A percentile compares a stretch with the other conserved stretches of the same genome.
Conservation (phyloP, 2,329 filamentous ascomycete genomes). For the Talaromyces amestolkiae region DNA sequence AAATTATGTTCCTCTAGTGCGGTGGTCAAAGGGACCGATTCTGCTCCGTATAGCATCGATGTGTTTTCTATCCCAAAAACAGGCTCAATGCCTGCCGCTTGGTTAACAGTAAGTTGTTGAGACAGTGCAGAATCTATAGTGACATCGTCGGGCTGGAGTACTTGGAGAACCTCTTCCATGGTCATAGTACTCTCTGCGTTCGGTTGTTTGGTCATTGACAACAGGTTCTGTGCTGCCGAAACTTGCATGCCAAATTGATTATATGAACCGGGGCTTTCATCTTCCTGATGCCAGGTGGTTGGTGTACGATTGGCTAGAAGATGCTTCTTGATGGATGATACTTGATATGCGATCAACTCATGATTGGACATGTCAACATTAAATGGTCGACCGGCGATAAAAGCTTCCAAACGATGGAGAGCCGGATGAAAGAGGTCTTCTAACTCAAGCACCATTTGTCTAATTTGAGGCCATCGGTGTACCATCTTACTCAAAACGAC, state of each 20-base stretch:
- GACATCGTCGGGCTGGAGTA: background rate
- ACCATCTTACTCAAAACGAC: background rate
- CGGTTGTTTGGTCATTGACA: background rate
- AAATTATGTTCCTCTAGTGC: background rate
- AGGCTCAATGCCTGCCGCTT: background rate
- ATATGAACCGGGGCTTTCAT: background rate
- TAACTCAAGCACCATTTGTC: background rate
- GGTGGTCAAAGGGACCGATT: background rate
- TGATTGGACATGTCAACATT: background rate
- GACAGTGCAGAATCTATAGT: background rate
- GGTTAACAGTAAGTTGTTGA: background rate
- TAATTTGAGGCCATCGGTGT: background rate
- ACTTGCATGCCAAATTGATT: background rate
- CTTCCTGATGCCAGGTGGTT: background rate
- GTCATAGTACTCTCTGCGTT: background rate
- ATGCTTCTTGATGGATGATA: background rate
- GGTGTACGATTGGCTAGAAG: background rate
- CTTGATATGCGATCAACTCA: background rate
- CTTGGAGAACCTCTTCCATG: conserved; percentile 1
- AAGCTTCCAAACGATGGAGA: background rate
- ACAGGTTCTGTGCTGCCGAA: background rate
- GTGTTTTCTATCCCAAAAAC: background rate
- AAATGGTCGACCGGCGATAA: background rate
- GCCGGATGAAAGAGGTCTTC: background rate
- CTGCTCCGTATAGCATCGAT: background rate